Conservation (phyloP, 495 filamentous ascomycete genomes). For the Trypethelium eluteriae region DNA sequence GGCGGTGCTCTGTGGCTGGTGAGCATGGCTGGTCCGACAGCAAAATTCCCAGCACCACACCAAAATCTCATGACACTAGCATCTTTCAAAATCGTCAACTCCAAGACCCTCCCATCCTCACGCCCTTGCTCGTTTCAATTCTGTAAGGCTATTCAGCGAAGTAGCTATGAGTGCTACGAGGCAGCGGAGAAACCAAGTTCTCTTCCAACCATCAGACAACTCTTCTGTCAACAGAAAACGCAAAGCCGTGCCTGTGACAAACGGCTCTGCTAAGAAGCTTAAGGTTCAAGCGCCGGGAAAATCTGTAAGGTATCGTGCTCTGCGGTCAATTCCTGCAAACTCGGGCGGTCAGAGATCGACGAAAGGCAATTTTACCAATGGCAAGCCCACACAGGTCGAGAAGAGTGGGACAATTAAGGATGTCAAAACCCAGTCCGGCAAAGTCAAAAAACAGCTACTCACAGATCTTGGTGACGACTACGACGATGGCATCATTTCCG, state of each 20-base stretch:
- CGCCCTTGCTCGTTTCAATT: background rate
- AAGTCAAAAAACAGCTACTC: background rate
- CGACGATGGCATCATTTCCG: constrained; percentile 28
- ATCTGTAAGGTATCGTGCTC: too few relatives aligned
- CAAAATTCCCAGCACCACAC: background rate
- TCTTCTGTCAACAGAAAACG: constrained; percentile 68
- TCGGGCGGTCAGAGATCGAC: background rate
- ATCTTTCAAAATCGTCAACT: background rate
- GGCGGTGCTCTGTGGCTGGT: background rate
- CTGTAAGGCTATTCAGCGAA: background rate
- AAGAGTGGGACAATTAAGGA: background rate
- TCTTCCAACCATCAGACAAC: constrained; percentile 74
- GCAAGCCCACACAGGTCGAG: background rate
- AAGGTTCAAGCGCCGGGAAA: constrained; percentile 40
- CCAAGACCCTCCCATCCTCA: background rate
- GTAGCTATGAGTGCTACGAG: constrained; percentile 76
- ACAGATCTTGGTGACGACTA: constrained; percentile 10
- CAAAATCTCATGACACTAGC: too few relatives aligned
- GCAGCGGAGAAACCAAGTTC: constrained; percentile 92
- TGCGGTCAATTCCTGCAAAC: background rate
- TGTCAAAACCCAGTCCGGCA: background rate
- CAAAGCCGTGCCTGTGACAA: constrained; percentile 48
- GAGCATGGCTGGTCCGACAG: background rate
- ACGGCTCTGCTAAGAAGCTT: constrained; percentile 57
- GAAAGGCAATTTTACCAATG: constrained; percentile 22